These are phyloP conservation scores for Boletus semigastroideus DNA, from an alignment of 1,284 basidiomycete genomes.

Conservation along the genomic window DNA sequence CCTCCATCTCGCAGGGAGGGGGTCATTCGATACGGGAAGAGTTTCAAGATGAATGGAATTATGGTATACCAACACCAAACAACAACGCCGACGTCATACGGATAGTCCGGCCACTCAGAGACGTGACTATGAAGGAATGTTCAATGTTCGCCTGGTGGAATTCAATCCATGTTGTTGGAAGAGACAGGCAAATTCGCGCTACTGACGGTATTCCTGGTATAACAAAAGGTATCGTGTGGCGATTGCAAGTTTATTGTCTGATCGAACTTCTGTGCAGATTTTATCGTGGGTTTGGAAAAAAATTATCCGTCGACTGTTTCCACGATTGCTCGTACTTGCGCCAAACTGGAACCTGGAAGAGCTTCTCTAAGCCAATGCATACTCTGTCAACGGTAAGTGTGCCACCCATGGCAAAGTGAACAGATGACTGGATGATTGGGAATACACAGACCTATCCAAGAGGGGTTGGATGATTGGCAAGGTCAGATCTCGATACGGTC, in stretches of 20 bases:
- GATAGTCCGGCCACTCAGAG: conserved; percentile 70
- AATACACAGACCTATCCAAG: conserved; percentile 60
- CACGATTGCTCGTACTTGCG: conserved; percentile 81
- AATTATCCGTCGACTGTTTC: conserved; percentile 90
- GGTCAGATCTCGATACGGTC: conserved; percentile 68
- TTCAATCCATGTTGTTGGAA: conserved; percentile 51
- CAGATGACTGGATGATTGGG: conserved; percentile 4
- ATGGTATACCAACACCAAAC: conserved; percentile 11
- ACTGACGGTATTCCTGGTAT: conserved; percentile 66
- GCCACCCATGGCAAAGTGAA: neutral
- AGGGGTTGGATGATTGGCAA: conserved; percentile 73
- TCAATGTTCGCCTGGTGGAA: conserved; percentile 77
- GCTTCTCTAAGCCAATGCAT: conserved; percentile 52
- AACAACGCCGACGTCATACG: conserved; percentile 36
- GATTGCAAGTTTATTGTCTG: neutral
- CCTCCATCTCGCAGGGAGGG: conserved; percentile 75
- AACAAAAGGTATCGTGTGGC: conserved; percentile 62
- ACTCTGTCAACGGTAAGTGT: conserved; percentile 70
- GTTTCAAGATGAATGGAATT: conserved; percentile 62
- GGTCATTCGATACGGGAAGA: conserved; percentile 78
- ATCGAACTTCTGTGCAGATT: conserved; percentile 50
- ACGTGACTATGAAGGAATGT: conserved; percentile 81
- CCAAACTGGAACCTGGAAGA: conserved; percentile 76
- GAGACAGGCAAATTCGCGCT: conserved; percentile 46
- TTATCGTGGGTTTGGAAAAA: conserved; percentile 77